phyloP scores from a whole-genome alignment of 805 yeast genomes.

The Blastobotrys chiropterorum region DNA sequence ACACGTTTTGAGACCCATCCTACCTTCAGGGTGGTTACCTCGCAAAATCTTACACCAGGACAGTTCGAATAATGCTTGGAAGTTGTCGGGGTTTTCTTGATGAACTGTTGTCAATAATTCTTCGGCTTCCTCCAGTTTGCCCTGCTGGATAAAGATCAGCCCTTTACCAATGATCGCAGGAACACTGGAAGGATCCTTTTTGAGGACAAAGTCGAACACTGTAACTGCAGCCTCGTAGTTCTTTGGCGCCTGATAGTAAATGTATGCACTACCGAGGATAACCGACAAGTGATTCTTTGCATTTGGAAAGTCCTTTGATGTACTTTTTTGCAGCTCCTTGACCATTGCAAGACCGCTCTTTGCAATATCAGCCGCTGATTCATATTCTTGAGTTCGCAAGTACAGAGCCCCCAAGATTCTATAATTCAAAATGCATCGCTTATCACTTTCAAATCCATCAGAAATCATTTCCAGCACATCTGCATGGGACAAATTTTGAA shows the following conservation, averaged over 20 bases:
- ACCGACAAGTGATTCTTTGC: slow-evolving; percentile 57
- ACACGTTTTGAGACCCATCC: slow-evolving; percentile 42
- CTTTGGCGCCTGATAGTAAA: slow-evolving; percentile 86
- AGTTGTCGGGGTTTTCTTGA: slow-evolving; percentile 43
- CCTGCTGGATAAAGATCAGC: slow-evolving; percentile 62
- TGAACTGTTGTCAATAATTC: slow-evolving; percentile 47
- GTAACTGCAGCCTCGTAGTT: slow-evolving; percentile 69
- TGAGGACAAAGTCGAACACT: slow-evolving; percentile 58
- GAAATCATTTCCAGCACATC: slow-evolving; percentile 45
- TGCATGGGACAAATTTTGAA: slow-evolving; percentile 32
- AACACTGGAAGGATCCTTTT: slow-evolving; percentile 39
- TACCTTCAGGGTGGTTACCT: slow-evolving; percentile 46
- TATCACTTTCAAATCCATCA: slow-evolving; percentile 41
- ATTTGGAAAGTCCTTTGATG: slow-evolving; percentile 41
- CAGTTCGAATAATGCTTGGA: slow-evolving; percentile 58
- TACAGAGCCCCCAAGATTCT: slow-evolving; percentile 59
- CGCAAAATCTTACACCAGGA: slow-evolving; percentile 72
- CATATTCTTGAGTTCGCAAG: slow-evolving; percentile 56
- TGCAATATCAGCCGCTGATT: slow-evolving; percentile 53
- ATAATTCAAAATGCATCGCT: slow-evolving; percentile 49
- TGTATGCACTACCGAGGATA: slow-evolving; percentile 66
- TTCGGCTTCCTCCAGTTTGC: slow-evolving; percentile 50
- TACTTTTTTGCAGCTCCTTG: slow-evolving; percentile 33
- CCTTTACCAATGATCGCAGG: slow-evolving; percentile 80
- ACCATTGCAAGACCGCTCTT: slow-evolving; percentile 52